Evolutionary conservation across 208 protist species (phyloP).

Genomic region (Crithidia acanthocephali): DNA sequence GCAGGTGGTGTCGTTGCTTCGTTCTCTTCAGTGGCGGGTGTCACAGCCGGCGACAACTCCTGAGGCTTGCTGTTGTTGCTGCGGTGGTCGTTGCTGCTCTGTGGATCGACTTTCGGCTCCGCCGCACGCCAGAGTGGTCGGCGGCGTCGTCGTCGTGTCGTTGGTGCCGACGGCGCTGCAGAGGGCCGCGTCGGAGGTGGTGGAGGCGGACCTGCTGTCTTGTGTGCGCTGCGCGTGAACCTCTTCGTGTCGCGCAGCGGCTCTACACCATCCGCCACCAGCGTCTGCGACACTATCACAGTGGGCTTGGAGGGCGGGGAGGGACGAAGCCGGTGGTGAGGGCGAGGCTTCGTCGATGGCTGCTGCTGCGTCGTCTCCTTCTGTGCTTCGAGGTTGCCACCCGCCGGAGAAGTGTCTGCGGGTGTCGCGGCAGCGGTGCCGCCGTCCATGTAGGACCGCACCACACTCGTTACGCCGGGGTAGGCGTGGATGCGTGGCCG

Average conservation of each 20-base stretch:
- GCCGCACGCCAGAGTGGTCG: background rate
- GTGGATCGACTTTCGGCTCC: background rate
- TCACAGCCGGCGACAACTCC: background rate
- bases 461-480: constrained; percentile 25
- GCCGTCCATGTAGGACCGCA: constrained; percentile 27
- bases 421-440: background rate
- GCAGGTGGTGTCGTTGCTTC: background rate
- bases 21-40: background rate
- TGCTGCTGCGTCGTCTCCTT: no score
- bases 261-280: no score
- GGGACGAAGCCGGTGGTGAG: constrained; percentile 2
- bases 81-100: background rate
- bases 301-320: background rate
- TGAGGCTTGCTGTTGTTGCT: background rate
- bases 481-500: constrained; percentile 47
- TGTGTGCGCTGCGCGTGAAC: no score
- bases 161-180: background rate
- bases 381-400: no score
- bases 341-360: no score
- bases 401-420: no score
- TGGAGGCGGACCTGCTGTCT: no score
- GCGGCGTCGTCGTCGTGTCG: background rate
- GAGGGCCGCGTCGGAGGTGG: no score
- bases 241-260: no score
- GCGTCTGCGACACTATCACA: background rate